phyloP scores from a whole-genome alignment of 768 basidiomycete genomes.

The Podaxis pistillaris region DNA sequence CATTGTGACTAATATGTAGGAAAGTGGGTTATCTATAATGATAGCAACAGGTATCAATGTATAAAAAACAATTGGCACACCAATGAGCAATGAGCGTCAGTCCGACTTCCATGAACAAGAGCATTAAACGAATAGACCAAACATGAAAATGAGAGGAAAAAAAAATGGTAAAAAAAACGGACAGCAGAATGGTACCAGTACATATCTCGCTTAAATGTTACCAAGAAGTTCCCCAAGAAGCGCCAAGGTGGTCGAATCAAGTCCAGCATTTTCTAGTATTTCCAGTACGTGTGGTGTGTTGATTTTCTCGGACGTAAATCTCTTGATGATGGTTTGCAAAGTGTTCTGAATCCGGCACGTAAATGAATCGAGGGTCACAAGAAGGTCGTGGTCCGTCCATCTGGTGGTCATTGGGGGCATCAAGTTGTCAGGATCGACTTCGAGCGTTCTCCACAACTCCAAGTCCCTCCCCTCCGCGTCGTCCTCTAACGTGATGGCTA shows the following conservation, averaged over 20 bases:
- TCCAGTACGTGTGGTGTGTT: constrained; percentile 32
- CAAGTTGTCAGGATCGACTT: constrained; percentile 60
- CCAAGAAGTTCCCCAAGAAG: constrained; percentile 28
- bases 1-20: neutral
- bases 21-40: neutral
- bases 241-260: constrained; percentile 50
- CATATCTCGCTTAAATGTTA: constrained; percentile 16
- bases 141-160: neutral
- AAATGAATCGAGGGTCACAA: constrained; percentile 74
- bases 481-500: constrained; percentile 29
- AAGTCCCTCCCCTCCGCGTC: constrained; percentile 20
- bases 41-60: neutral
- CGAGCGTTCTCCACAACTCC: constrained; percentile 33
- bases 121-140: neutral
- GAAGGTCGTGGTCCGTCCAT: constrained; percentile 70
- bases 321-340: constrained; percentile 35
- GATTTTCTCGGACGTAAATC: constrained; percentile 22
- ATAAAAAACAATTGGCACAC: neutral
- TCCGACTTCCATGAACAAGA: too few species aligned
- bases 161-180: neutral
- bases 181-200: neutral
- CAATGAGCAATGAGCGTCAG: neutral
- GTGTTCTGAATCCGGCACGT: constrained; percentile 78
- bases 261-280: constrained; percentile 33
- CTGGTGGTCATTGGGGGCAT: constrained; percentile 69